Evolutionary conservation across 164 flowering plant genomes (phyloP).

Genomic region (Chloranthus sessilifolius): DNA sequence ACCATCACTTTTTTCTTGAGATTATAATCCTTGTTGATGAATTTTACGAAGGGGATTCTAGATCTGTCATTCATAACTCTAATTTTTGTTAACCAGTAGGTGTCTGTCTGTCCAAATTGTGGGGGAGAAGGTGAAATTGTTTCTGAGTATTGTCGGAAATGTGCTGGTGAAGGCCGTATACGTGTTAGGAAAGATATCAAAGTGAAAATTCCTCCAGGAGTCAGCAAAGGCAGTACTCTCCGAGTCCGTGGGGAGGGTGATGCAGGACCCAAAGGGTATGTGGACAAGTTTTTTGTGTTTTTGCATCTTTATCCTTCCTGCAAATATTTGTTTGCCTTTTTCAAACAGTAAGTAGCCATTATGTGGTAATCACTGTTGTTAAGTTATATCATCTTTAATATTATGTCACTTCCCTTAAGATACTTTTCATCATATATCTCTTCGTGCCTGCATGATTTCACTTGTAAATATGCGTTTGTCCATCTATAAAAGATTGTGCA

Average conservation of each 20-base stretch:
- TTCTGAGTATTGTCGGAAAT: slow-evolving; percentile 83
- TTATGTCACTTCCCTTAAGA: too few species aligned
- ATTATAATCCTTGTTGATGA: too few species aligned
- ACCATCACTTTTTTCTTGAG: too few species aligned
- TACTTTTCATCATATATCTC: too few species aligned
- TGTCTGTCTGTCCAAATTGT: slow-evolving; percentile 86
- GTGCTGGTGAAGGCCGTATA: slow-evolving; percentile 83
- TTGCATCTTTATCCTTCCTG: background rate
- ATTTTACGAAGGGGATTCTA: too few species aligned
- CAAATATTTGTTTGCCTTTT: background rate
- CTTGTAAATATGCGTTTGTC: too few species aligned
- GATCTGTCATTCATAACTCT: background rate
- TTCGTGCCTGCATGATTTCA: too few species aligned
- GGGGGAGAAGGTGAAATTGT: slow-evolving; percentile 92
- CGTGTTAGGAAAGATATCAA: slow-evolving; percentile 83
- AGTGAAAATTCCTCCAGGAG: slow-evolving; percentile 98
- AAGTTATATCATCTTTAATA: too few species aligned
- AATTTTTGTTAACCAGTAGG: background rate
- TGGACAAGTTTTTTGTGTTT: slow-evolving; percentile 5
- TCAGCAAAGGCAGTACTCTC: slow-evolving; percentile 83
- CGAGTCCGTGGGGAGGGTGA: slow-evolving; percentile 94
- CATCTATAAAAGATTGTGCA: too few species aligned
- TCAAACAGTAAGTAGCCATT: too few species aligned
- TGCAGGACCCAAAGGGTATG: slow-evolving; percentile 93
- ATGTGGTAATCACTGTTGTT: too few species aligned